Conservation (phyloP, 2,329 filamentous ascomycete species). For the Colletotrichum musae region DNA sequence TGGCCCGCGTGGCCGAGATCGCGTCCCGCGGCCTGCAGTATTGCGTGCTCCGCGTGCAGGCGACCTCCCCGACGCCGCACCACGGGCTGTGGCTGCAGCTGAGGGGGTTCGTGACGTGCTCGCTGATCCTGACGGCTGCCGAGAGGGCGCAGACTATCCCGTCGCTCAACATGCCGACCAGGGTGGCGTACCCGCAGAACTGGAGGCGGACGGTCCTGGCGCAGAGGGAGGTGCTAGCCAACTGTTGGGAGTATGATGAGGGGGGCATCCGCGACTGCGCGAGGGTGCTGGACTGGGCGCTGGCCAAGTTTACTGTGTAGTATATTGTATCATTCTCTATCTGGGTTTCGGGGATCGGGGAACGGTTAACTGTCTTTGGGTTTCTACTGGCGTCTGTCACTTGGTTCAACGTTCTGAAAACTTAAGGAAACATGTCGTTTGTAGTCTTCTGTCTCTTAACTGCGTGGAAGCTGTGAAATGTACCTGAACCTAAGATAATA, state of each 20-base stretch:
- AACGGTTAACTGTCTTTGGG: background rate
- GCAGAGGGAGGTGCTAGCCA: conserved; percentile 33
- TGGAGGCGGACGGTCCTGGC: conserved; percentile 29
- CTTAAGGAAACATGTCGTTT: no score
- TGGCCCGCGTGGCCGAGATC: conserved; percentile 16
- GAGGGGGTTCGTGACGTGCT: conserved; percentile 37
- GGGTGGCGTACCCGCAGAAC: conserved; percentile 24
- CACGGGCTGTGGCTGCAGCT: conserved; percentile 36
- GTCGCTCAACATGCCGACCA: conserved; percentile 33
- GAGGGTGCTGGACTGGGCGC: conserved; percentile 34
- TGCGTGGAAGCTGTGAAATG: no score
- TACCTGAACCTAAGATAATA: no score
- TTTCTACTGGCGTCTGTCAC: background rate
- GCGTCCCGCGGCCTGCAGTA: conserved; percentile 34
- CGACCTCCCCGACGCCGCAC: conserved; percentile 15
- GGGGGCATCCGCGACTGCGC: conserved; percentile 39
- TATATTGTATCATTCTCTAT: background rate
- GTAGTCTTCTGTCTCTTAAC: no score
- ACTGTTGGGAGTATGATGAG: conserved; percentile 36
- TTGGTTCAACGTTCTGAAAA: no score
- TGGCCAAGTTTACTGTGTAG: conserved; percentile 28
- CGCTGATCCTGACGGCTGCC: conserved; percentile 31
- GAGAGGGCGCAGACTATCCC: conserved; percentile 32
- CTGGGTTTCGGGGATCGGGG: background rate
- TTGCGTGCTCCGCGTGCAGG: conserved; percentile 34